Conservation (phyloP, 73 alveolate species). For the Urostyla sp. region DNA sequence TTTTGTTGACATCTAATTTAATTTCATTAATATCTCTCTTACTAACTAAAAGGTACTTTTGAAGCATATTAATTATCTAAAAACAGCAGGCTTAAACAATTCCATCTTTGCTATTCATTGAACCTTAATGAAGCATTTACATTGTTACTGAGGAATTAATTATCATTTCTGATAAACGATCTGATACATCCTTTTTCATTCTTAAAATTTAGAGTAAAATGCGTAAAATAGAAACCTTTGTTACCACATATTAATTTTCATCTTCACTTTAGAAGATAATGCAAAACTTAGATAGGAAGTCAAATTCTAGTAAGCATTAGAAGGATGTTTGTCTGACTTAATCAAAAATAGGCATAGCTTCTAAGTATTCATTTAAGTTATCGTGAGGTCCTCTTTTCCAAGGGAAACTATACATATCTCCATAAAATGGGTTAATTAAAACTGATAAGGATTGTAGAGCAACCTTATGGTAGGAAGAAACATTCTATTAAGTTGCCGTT, state of each 20-base stretch:
- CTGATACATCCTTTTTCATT: constrained; percentile 72
- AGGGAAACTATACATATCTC: constrained; percentile 96
- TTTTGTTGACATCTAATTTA: constrained; percentile 61
- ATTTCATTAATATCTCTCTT: constrained; percentile 65
- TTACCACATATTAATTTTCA: constrained; percentile 71
- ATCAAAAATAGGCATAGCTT: constrained; percentile 73
- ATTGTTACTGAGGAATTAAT: constrained; percentile 22
- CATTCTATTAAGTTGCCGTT: constrained; percentile 61
- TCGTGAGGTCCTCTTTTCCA: constrained; percentile 90
- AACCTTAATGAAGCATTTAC: constrained; percentile 39
- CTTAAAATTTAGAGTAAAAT: constrained; percentile 89
- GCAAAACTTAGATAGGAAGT: constrained; percentile 62
- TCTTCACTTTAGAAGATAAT: constrained; percentile 63
- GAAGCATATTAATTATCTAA: constrained; percentile 64
- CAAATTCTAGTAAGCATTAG: constrained; percentile 60
- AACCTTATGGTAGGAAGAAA: constrained; percentile 76
- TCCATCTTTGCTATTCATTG: constrained; percentile 72
- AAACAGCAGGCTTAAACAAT: constrained; percentile 67
- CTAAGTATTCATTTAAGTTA: constrained; percentile 73
- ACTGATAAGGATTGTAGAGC: constrained; percentile 86
- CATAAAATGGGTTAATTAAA: constrained; percentile 92
- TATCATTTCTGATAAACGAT: constrained; percentile 59
- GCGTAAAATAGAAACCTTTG: constrained; percentile 82
- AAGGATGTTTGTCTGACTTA: constrained; percentile 63
- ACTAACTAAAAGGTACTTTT: constrained; percentile 57